A percentile compares a stretch with the other conserved stretches of the same genome.
These are phyloP conservation scores for Mucor racemosus DNA, from an alignment of 371 early-diverging fungal genomes.

Conservation along the genomic window DNA sequence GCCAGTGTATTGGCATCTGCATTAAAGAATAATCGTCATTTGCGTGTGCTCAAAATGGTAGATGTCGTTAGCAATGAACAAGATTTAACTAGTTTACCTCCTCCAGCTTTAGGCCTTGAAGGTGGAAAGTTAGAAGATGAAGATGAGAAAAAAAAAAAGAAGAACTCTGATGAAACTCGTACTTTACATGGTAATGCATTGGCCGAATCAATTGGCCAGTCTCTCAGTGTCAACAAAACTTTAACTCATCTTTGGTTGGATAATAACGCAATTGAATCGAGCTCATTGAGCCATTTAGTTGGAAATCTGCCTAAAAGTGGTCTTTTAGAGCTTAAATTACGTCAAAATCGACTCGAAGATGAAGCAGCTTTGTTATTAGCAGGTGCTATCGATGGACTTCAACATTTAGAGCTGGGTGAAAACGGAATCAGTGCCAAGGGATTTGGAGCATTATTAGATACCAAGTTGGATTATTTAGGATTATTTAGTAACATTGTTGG, in stretches of 20 bases:
- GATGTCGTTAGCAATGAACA: slow-evolving; percentile 41
- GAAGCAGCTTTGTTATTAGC: slow-evolving; percentile 43
- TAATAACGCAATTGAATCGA: slow-evolving; percentile 54
- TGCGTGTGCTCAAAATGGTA: slow-evolving; percentile 50
- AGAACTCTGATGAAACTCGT: slow-evolving; percentile 25
- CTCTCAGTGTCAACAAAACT: slow-evolving; percentile 34
- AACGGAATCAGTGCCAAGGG: slow-evolving; percentile 51
- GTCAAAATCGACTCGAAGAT: slow-evolving; percentile 60
- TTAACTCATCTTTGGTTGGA: slow-evolving; percentile 57
- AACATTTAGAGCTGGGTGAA: slow-evolving; percentile 54
- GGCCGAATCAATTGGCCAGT: slow-evolving; percentile 34
- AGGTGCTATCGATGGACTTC: slow-evolving; percentile 32
- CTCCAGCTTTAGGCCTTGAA: slow-evolving; percentile 27
- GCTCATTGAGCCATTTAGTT: slow-evolving; percentile 19
- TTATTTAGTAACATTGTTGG: slow-evolving; percentile 56
- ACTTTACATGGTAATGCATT: slow-evolving; percentile 53
- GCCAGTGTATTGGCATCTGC: slow-evolving; percentile 43
- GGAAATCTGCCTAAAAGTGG: slow-evolving; percentile 21
- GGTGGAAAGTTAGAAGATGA: slow-evolving; percentile 22
- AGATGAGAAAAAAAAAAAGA: slow-evolving; percentile 19
- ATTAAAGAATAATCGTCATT: slow-evolving; percentile 36
- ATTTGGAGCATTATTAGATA: slow-evolving; percentile 46
- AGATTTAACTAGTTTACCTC: slow-evolving; percentile 38
- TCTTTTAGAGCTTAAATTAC: slow-evolving; percentile 49
- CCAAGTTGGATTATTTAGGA: slow-evolving; percentile 48